These are phyloP conservation scores for Xylariomycetidae sp. DNA, from an alignment of 2,329 filamentous ascomycete species.

Conservation along the genomic window DNA sequence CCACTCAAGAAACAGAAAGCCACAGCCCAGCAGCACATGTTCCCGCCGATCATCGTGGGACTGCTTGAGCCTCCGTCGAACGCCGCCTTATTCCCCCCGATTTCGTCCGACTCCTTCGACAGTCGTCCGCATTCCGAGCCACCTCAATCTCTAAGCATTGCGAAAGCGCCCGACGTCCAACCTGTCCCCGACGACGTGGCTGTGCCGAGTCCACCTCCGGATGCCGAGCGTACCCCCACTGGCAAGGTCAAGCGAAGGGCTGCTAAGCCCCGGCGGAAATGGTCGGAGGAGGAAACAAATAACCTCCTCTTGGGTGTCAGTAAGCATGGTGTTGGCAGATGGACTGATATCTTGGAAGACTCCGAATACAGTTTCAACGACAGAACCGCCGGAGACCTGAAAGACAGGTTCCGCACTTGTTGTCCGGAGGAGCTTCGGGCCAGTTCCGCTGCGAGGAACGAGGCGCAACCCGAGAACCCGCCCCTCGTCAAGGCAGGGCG, in stretches of 20 bases:
- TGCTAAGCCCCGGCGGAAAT: slow-evolving; percentile 54
- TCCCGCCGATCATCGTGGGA: slow-evolving; percentile 61
- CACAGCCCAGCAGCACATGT: slow-evolving; percentile 43
- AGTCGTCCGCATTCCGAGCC: slow-evolving; percentile 36
- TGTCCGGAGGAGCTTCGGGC: slow-evolving; percentile 55
- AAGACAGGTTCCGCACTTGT: slow-evolving; percentile 61
- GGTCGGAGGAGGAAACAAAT: slow-evolving; percentile 60
- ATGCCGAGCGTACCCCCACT: slow-evolving; percentile 24
- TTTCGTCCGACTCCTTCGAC: slow-evolving; percentile 50
- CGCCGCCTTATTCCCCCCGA: slow-evolving; percentile 57
- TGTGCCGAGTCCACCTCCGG: slow-evolving; percentile 21
- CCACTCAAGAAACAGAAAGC: slow-evolving; percentile 60
- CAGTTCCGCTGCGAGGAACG: slow-evolving; percentile 27
- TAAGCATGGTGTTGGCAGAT: slow-evolving; percentile 58
- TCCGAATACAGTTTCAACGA: slow-evolving; percentile 54
- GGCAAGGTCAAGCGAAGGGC: slow-evolving; percentile 46
- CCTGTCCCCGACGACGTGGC: slow-evolving; percentile 19
- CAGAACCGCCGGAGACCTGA: slow-evolving; percentile 56
- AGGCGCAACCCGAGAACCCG: slow-evolving; percentile 17
- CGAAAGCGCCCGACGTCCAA: slow-evolving; percentile 23
- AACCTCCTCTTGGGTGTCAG: slow-evolving; percentile 55
- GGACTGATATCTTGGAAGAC: slow-evolving; percentile 59
- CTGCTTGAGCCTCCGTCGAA: slow-evolving; percentile 56
- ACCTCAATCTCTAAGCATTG: slow-evolving; percentile 35
- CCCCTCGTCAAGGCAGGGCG: slow-evolving; percentile 19